Evolutionary conservation across 768 basidiomycete species (phyloP).

Genomic region (Podaxis sp.): DNA sequence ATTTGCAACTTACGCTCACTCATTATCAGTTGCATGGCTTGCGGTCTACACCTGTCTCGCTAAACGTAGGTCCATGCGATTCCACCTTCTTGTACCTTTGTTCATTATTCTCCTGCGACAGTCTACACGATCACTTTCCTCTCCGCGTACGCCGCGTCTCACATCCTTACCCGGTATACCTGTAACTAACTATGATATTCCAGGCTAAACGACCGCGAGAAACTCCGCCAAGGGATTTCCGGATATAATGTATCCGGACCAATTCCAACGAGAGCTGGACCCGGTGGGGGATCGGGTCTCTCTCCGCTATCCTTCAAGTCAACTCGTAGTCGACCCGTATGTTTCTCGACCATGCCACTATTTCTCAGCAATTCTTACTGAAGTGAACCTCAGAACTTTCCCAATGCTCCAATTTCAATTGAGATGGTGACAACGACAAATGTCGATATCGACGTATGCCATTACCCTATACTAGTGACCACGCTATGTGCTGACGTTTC

Average conservation of each 20-base stretch:
- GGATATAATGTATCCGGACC: not conserved
- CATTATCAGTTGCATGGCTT: not conserved
- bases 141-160: not conserved
- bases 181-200: not conserved
- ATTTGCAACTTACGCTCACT: not conserved
- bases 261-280: not conserved
- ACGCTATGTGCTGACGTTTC: not conserved
- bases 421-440: not conserved
- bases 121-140: not conserved
- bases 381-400: not conserved
- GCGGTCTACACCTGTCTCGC: constrained; percentile 5
- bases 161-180: not conserved
- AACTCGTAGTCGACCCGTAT: not conserved
- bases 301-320: not conserved
- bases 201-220: not conserved
- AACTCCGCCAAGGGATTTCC: not conserved
- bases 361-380: not conserved
- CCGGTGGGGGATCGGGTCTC: not conserved
- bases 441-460: not conserved
- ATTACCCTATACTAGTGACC: not conserved
- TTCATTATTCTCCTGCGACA: not conserved
- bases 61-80: not conserved
- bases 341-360: not conserved
- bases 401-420: not conserved
- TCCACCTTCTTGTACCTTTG: not conserved